phyloP scores from a whole-genome alignment of 1,139 yeast genomes.

The Kodamaea sp. region DNA sequence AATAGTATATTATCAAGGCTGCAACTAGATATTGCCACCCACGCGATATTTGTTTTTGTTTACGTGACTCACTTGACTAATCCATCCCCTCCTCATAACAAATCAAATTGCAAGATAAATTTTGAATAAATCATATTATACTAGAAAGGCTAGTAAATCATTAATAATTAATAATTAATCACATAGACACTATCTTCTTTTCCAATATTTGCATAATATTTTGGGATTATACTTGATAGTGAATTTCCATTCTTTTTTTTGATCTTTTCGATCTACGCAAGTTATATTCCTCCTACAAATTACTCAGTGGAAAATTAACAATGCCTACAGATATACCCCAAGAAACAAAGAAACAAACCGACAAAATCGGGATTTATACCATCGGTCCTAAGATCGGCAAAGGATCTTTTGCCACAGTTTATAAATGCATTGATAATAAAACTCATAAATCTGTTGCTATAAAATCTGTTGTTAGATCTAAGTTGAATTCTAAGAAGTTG shows the following conservation, averaged over 20 bases:
- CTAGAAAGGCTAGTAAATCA: too few species aligned
- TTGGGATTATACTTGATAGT: too few species aligned
- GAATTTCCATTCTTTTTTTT: not conserved
- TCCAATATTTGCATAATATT: too few species aligned
- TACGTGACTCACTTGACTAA: too few species aligned
- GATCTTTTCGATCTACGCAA: not conserved
- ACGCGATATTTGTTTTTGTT: too few species aligned
- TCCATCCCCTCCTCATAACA: too few species aligned
- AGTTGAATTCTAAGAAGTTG: slow-evolving; percentile 78
- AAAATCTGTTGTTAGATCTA: slow-evolving; percentile 80
- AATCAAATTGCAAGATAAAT: too few species aligned
- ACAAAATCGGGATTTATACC: slow-evolving; percentile 41
- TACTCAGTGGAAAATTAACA: not conserved
- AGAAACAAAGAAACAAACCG: slow-evolving; percentile 3
- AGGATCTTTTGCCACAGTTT: slow-evolving; percentile 94
- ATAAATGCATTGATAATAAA: slow-evolving; percentile 44
- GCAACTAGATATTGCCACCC: too few species aligned
- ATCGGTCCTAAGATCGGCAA: slow-evolving; percentile 81
- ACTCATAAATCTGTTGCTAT: slow-evolving; percentile 71
- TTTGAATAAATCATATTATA: too few species aligned
- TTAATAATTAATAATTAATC: too few species aligned
- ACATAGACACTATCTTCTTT: too few species aligned
- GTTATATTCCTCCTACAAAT: not conserved
- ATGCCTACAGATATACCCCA: too few species aligned
- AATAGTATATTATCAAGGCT: not conserved